These are phyloP conservation scores for Diplodia seriata DNA, from an alignment of 2,329 filamentous ascomycete species.

Conservation along the genomic window DNA sequence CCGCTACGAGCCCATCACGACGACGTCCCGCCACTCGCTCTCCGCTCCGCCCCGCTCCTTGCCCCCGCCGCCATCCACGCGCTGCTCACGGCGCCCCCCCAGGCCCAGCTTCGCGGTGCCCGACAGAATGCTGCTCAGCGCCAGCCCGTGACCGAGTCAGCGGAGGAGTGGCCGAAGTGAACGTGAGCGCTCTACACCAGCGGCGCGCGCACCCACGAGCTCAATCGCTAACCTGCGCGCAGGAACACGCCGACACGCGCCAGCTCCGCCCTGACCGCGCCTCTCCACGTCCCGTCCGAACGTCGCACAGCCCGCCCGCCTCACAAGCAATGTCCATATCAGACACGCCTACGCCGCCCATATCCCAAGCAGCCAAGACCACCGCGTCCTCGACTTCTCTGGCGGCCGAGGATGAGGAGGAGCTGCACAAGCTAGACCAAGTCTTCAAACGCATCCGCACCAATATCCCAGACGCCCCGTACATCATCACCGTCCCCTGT, in stretches of 20 bases:
- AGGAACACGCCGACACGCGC: slow-evolving; percentile 24
- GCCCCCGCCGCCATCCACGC: slow-evolving; percentile 16
- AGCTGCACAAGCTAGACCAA: slow-evolving; percentile 50
- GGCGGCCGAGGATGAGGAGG: slow-evolving; percentile 43
- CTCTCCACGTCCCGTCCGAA: slow-evolving; percentile 27
- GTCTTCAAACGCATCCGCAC: slow-evolving; percentile 53
- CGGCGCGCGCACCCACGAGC: neutral
- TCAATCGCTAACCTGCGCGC: slow-evolving; percentile 17
- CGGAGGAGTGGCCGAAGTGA: slow-evolving; percentile 33
- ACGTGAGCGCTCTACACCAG: slow-evolving; percentile 12
- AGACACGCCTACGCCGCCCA: slow-evolving; percentile 41
- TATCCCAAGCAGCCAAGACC: slow-evolving; percentile 39
- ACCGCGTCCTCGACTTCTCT: slow-evolving; percentile 31
- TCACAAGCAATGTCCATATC: slow-evolving; percentile 42
- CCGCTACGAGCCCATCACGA: slow-evolving; percentile 20
- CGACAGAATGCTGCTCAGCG: slow-evolving; percentile 31
- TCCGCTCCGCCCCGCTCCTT: neutral
- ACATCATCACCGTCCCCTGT: slow-evolving; percentile 57
- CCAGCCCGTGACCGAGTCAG: slow-evolving; percentile 33
- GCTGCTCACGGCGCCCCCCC: slow-evolving; percentile 18
- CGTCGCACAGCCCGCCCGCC: slow-evolving; percentile 28
- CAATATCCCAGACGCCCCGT: slow-evolving; percentile 52
- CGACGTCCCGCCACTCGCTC: slow-evolving; percentile 1
- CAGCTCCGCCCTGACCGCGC: slow-evolving; percentile 27
- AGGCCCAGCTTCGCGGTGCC: slow-evolving; percentile 28